Evolutionary conservation across 768 basidiomycete species (phyloP).

Genomic region (Lentinula aciculospora): DNA sequence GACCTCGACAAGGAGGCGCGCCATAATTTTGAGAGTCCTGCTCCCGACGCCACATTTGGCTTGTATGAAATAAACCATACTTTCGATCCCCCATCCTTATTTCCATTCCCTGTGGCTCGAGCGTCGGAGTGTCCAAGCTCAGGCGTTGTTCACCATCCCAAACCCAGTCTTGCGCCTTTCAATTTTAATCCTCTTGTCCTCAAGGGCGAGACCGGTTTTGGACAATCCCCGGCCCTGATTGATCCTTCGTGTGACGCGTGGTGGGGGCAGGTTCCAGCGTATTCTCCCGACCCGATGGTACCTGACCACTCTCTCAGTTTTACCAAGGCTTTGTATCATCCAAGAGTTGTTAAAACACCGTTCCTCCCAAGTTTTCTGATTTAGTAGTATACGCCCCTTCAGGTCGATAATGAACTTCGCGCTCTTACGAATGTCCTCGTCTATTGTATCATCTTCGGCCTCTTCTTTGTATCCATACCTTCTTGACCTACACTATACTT

Average conservation of each 20-base stretch:
- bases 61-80: background rate
- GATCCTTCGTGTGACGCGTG: background rate
- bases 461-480: background rate
- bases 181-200: background rate
- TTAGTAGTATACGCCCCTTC: no score
- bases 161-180: background rate
- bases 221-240: background rate
- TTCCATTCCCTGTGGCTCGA: background rate
- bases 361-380: background rate
- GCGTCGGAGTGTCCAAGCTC: background rate
- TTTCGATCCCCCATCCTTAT: background rate
- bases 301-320: background rate
- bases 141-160: background rate
- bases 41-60: background rate
- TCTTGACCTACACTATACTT: background rate
- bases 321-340: background rate
- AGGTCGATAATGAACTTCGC: no score
- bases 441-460: background rate
- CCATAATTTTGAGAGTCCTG: background rate
- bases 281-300: background rate
- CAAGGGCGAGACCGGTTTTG: background rate
- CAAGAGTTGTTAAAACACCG: background rate
- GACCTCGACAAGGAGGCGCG: background rate
- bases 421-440: no score
- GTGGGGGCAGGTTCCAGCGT: background rate